phyloP scores from a whole-genome alignment of 176 grass and related monocot genomes.

The Phoenix dactylifera region DNA sequence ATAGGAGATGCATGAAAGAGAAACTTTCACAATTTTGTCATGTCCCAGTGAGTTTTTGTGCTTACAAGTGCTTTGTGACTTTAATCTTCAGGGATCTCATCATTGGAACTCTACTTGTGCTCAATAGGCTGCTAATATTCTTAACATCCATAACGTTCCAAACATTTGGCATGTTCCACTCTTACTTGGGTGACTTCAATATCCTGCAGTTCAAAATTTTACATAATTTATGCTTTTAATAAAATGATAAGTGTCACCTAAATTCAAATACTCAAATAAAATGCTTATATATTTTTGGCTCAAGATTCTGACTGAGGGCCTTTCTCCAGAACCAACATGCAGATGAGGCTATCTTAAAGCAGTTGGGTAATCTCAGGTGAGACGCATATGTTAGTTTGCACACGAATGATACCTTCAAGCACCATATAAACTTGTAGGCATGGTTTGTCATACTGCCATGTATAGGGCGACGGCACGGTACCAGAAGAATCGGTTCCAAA shows the following conservation, averaged over 20 bases:
- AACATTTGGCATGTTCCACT: slow-evolving; percentile 98
- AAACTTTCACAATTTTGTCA: slow-evolving; percentile 99
- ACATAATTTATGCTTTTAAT: slow-evolving; percentile 8
- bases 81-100: slow-evolving; percentile 1
- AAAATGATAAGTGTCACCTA: neutral
- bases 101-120: slow-evolving; percentile 19
- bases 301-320: too few relatives aligned
- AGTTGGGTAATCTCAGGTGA: slow-evolving; percentile 66
- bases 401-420: too few relatives aligned
- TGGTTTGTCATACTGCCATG: too few relatives aligned
- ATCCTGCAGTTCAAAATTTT: neutral
- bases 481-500: too few relatives aligned
- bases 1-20: slow-evolving; percentile 56
- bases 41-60: slow-evolving; percentile 63
- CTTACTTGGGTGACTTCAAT: slow-evolving; percentile 66
- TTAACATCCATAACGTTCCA: slow-evolving; percentile 90
- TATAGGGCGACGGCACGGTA: too few relatives aligned
- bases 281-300: too few relatives aligned
- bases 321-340: slow-evolving; percentile 88
- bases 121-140: slow-evolving; percentile 78
- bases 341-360: slow-evolving; percentile 82
- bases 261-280: too few relatives aligned
- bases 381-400: slow-evolving; percentile 6
- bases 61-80: slow-evolving; percentile 7
- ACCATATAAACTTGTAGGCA: neutral